Evolutionary conservation across 441 rosid species (phyloP), one percentile per base, ranked within the genome.

Genomic region (Francoa sonchifolia): DNA sequence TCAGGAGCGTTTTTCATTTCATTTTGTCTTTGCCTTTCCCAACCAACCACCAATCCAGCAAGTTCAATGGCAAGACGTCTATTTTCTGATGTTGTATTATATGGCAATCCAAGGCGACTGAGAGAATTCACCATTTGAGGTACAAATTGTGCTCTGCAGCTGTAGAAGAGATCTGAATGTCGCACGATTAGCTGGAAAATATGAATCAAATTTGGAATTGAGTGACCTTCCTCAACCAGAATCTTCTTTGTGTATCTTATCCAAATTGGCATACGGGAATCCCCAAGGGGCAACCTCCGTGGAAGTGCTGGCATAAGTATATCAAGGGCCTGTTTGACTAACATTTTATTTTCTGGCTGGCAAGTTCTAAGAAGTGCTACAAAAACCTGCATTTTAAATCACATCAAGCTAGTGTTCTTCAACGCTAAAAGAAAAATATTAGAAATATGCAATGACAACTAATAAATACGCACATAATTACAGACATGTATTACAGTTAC

Each of bases 71-170:
- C 95, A 15, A 92, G 97, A 47, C 94, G 94, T 64, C 99, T 75
- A 63, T 83, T 83, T 59, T 92, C 99, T 33, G 85, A 71, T 5
- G 95, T 72, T 28, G 94, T 81, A 63, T 81, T 92, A 61, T 67
- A 87, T 32, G 99, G 95, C 66, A 92, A 73, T 59, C 99, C 99
- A 44, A 92, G 75, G 16, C 99, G 90, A 67, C 99, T 92, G 33
- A 92, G 88, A 57, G 99, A 87, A 73, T 87, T 92, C 45, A 92
- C 99, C 99, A 92, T 92, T 69, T 92, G 99, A 66, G 99, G 95
- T 30, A 92, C 99, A 72, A 92, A 92, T 52, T 87, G 99, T 9
- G 89, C 94, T 72, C 99, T 77, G 68, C 99, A 81, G 65, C 94
- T 69, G 61, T 92, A 92, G 62, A 92, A 92, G 48, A 92, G 79